Evolutionary conservation across 106 monocot species (phyloP).

Genomic region (Dactylorhiza incarnata): DNA sequence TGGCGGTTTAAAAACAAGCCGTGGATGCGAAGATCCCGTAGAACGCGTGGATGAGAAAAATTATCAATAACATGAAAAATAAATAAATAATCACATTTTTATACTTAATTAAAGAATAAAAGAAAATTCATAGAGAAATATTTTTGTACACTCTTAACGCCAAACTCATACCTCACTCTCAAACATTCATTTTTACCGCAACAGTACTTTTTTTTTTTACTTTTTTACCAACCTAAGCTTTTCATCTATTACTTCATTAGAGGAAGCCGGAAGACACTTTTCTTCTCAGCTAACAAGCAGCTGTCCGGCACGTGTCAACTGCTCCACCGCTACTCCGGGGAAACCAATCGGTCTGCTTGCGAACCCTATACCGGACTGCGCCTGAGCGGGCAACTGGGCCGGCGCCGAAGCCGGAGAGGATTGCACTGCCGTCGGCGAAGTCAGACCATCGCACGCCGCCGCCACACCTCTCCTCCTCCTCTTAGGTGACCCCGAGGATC

Average conservation of each 20-base stretch:
- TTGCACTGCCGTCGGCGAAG: background rate
- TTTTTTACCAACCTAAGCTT: background rate
- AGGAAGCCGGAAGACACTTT: background rate
- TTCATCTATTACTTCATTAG: background rate
- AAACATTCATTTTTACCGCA: background rate
- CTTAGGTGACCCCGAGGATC: constrained; percentile 9
- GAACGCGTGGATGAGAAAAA: no score
- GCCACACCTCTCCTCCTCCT: constrained; percentile 9
- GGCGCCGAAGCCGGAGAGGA: background rate
- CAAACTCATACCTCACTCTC: background rate
- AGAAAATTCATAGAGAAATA: background rate
- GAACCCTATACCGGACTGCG: constrained; percentile 1
- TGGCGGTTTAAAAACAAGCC: no score
- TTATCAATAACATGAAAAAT: no score
- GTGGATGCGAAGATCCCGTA: no score
- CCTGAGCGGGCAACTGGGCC: constrained; percentile 2
- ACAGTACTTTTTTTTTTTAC: background rate
- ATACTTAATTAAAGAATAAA: background rate
- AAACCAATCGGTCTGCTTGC: background rate
- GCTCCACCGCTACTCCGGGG: background rate
- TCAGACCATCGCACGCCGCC: background rate
- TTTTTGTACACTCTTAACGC: background rate
- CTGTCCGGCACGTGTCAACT: background rate
- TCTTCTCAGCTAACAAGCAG: background rate
- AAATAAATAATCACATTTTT: background rate